phyloP scores from a whole-genome alignment of 495 filamentous ascomycete species.

The Aspergillus olivimuriae region DNA sequence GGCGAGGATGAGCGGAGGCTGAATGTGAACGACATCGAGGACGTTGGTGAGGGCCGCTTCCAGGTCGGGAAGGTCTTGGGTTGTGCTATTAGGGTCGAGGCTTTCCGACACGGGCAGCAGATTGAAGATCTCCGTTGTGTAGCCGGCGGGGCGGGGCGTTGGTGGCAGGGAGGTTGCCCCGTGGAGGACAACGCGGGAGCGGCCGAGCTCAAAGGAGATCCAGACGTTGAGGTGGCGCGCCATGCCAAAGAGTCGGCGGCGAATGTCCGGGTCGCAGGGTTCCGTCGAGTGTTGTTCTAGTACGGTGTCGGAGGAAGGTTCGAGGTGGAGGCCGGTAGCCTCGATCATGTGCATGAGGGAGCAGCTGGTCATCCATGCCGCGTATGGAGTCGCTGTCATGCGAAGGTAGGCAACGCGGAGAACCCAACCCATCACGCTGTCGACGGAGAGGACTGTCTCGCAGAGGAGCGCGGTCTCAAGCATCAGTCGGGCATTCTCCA shows the following conservation, averaged over 20 bases:
- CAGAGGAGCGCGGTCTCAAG: conserved; percentile 35
- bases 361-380: conserved; percentile 50
- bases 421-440: conserved; percentile 44
- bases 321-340: conserved; percentile 45
- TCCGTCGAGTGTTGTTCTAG: conserved; percentile 8
- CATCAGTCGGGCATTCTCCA: conserved; percentile 36
- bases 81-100: conserved; percentile 32
- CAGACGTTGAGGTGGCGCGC: conserved; percentile 45
- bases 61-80: conserved; percentile 29
- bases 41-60: conserved; percentile 31
- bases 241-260: conserved; percentile 42
- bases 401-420: conserved; percentile 48
- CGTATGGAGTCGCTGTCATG: conserved; percentile 45
- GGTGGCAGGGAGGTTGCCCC: conserved; percentile 31
- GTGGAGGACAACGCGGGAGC: conserved; percentile 41
- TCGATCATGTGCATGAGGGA: conserved; percentile 51
- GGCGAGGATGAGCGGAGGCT: conserved; percentile 34
- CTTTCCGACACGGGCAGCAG: conserved; percentile 41
- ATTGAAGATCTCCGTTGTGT: conserved; percentile 31
- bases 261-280: conserved; percentile 29
- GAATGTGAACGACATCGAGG: conserved; percentile 28
- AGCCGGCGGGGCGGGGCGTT: conserved; percentile 12
- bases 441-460: conserved; percentile 28
- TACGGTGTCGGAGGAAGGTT: conserved; percentile 22
- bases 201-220: conserved; percentile 49